Evolutionary conservation across 75 land plant genomes (phyloP).

Genomic region (Pinus tabuliformis): DNA sequence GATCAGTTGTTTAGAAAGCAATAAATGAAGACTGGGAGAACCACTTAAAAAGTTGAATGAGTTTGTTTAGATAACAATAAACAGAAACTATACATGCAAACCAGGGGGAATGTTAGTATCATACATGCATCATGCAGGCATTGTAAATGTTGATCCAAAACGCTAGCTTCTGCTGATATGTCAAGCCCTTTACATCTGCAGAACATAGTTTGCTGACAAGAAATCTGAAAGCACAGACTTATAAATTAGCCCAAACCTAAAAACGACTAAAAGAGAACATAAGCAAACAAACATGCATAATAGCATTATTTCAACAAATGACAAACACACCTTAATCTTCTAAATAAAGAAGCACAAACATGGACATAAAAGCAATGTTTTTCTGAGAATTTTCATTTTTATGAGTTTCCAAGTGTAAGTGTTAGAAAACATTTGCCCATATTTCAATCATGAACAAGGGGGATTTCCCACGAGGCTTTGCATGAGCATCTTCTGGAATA

Average conservation of each 20-base stretch:
- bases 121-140: slow-evolving; percentile 89
- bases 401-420: no score
- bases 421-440: no score
- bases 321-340: slow-evolving; percentile 54
- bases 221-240: slow-evolving; percentile 23
- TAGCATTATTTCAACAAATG: background rate
- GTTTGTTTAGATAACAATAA: background rate
- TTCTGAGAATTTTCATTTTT: no score
- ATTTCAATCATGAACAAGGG: no score
- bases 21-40: background rate
- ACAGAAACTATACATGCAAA: slow-evolving; percentile 2
- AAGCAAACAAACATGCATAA: background rate
- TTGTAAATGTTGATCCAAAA: slow-evolving; percentile 93
- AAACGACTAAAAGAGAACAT: background rate
- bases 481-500: no score
- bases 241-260: background rate
- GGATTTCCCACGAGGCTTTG: no score
- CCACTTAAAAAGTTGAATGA: background rate
- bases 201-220: slow-evolving; percentile 54
- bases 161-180: slow-evolving; percentile 82
- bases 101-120: slow-evolving; percentile 5
- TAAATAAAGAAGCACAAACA: slow-evolving; percentile 32
- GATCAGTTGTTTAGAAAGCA: background rate
- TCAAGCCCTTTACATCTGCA: slow-evolving; percentile 51
- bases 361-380: no score